Percentiles rank a stretch among this genome's conserved stretches.
phyloP scores from a whole-genome alignment of 148 eudicot species.

The Rhododendron ovatum region DNA sequence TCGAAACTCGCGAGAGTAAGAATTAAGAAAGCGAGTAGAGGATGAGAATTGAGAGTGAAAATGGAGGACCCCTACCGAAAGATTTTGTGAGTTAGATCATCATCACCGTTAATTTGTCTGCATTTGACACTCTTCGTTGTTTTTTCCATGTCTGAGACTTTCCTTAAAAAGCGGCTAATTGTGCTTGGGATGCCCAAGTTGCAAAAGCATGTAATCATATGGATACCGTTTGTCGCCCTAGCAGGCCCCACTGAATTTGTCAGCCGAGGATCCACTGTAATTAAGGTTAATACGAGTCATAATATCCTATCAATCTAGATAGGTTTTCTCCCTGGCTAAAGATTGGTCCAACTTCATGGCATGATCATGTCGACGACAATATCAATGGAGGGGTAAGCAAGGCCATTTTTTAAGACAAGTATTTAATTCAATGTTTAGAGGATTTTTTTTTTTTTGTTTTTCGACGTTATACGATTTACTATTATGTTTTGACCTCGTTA shows the following conservation, averaged over 20 bases:
- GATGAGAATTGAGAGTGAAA: background rate
- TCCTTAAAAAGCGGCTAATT: background rate
- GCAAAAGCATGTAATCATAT: conserved; percentile 12
- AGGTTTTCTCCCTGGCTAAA: background rate
- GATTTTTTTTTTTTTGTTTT: background rate
- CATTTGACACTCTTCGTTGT: background rate
- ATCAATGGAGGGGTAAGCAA: background rate
- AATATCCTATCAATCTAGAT: too few species aligned
- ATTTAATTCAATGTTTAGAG: background rate
- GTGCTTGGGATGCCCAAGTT: conserved; percentile 10
- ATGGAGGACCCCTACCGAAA: too few species aligned
- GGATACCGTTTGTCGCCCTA: conserved; percentile 12
- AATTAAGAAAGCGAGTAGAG: background rate
- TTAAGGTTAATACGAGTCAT: background rate
- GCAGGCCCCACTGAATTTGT: background rate
- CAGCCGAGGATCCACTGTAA: background rate
- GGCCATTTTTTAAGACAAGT: background rate
- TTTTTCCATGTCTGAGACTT: background rate
- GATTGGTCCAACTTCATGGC: background rate
- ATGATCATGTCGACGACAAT: background rate
- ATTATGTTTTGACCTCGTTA: background rate
- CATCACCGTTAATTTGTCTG: too few species aligned
- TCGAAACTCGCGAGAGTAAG: too few species aligned
- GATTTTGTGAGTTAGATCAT: background rate
- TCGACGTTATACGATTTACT: too few species aligned